A percentile compares a stretch with the other conserved stretches of the same genome.
Evolutionary conservation across 345 rosid genomes (phyloP).

Genomic region (Eucalyptus tenuipes): DNA sequence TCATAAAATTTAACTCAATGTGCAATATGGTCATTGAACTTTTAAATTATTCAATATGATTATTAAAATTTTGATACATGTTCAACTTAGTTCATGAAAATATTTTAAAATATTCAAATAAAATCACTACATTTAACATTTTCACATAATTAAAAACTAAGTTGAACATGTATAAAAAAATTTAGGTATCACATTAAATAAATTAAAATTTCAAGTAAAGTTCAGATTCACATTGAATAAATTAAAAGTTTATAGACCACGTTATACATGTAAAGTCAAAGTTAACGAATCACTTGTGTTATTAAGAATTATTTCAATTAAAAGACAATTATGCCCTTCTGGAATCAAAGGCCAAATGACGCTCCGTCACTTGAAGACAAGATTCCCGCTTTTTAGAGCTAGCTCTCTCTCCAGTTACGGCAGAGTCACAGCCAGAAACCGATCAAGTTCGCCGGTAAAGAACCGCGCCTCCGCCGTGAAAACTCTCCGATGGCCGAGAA

Average conservation of each 20-base stretch:
- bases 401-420: background rate
- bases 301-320: rapidly evolving
- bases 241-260: rapidly evolving
- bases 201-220: rapidly evolving
- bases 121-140: too few relatives aligned
- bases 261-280: rapidly evolving
- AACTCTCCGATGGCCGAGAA: background rate
- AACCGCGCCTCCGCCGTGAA: background rate
- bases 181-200: rapidly evolving
- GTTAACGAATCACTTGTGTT: too few relatives aligned
- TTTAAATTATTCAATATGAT: too few relatives aligned
- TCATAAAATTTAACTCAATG: too few relatives aligned
- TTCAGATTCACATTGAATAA: too few relatives aligned
- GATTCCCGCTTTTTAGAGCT: background rate
- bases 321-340: background rate
- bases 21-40: too few relatives aligned
- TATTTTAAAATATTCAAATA: too few relatives aligned
- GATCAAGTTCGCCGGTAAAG: background rate
- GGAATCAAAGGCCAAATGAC: background rate
- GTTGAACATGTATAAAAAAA: too few relatives aligned
- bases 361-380: background rate
- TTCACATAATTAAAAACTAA: too few relatives aligned
- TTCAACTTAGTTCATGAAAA: too few relatives aligned
- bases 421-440: background rate
- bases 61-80: too few relatives aligned